Base-by-base conservation (phyloP, 2,329 filamentous ascomycete genomes). In the Monosporascus sp. region DNA sequence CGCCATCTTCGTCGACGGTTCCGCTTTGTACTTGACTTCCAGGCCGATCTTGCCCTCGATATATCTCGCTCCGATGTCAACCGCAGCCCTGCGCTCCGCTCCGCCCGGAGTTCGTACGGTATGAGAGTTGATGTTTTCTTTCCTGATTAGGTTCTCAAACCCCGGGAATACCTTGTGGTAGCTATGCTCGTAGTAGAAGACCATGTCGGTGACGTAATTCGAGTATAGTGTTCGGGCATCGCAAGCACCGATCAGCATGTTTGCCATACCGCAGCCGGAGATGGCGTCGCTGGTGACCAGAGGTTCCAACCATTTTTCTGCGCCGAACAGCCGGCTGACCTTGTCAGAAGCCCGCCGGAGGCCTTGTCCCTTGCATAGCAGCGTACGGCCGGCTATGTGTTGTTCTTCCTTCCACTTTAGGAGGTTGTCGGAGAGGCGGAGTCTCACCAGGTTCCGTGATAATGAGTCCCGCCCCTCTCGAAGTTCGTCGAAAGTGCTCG, bases 181-280 rank as follows among this genome's bases (percentile, higher is more conserved):
- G 11, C 62, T 59, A 47, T 64, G 62, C 51, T 64, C 62, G 50
- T 62, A 61, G 48, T 57, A 64, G 47, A 64, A 64, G 3, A 46
- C 62, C 54, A 62, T 59, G 49, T 64, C 62, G 11, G 54, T 56
- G 24, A 52, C 53, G 51, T 60, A 62, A 39, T 64, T 62, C 11
- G 62, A 64, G 41, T 55, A 62, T 37, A 62, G 38, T n/a, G 60
- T 62, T 31, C 46, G 39, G n/a, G 52, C 36, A 51, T 64, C 60
- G 52, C 52, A 48, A 14, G 62, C 60, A 25, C 60, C 62, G 14
- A 64, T 56, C 24, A 62, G 49, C 36, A 62, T 51, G 49, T 55
- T 60, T 9, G 60, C 47, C 22, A 63, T 51, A 7, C 59, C 59
- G 34, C 52, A 56, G 15, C 62, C 59, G 49, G 60, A 61, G 17